Evolutionary conservation across 2,329 filamentous ascomycete genomes (phyloP), one percentile per base, ranked within the genome.

Genomic region (Calonectria leucothoes): DNA sequence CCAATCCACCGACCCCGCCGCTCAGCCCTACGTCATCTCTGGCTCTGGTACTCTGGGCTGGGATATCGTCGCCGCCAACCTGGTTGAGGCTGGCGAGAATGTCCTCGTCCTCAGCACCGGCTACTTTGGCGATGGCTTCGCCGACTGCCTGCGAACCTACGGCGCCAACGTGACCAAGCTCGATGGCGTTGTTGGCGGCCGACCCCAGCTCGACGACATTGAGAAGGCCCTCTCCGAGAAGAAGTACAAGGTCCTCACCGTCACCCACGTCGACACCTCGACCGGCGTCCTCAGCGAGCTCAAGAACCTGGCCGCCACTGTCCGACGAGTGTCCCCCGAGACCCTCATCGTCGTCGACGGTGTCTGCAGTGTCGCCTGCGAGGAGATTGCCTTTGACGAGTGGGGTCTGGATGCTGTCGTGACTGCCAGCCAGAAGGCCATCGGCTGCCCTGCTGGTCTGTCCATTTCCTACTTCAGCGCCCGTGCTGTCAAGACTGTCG

Each of bases 241-340:
- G 89, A 92, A 94, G 82, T 98, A 98, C 90, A 98, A 98, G 90
- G 85, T 96, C 75, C 86, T 99, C 81, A 98, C 96, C 51, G 94
- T 98, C 77, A 99, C 97, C 14, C 97, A 99, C 84, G 96, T 98
- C 75, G 97, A 99, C 83, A 99, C 97, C 29, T 98, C 96, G 5
- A 99, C 97, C 45, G 97, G 97, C 78, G 97, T 99, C 31, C 88
- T 99, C 64, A 98, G 94, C 82, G 96, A 98, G 84, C 91, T 98
- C 81, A 93, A 97, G 88, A 88, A 92, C 71, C 88, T 99, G 71
- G 92, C 95, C 39, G 94, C 96, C 82, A 88, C 97, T 64, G 94
- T 98, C 66, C 94, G 94, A 84, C 90, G 91, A 67, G 94, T 98
- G 76, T 98, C 95, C 75, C 97, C 97, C 0, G 93, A 98, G 66